These are phyloP conservation scores for Crithidia mellificae DNA, from an alignment of 208 protist genomes.

Conservation along the genomic window DNA sequence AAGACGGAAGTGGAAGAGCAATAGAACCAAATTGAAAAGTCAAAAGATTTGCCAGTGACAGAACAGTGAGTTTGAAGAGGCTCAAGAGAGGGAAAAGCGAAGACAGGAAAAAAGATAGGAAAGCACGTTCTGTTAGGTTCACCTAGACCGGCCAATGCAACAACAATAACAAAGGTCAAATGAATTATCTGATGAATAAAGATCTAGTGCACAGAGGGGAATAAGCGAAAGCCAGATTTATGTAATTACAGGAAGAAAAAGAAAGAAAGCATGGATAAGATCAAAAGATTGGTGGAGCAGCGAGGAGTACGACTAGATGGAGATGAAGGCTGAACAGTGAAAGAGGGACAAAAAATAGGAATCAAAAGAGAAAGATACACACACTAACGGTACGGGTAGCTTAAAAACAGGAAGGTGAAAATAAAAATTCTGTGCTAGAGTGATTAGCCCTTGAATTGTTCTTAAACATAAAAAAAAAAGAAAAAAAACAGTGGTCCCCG, in stretches of 20 bases:
- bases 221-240: constrained; percentile 8
- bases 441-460: background rate
- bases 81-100: background rate
- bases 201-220: constrained; percentile 1
- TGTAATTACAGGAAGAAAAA: background rate
- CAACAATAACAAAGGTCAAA: background rate
- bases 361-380: background rate
- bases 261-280: background rate
- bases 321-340: background rate
- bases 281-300: background rate
- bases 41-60: background rate
- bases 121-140: background rate
- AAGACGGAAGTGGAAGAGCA: background rate
- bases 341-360: background rate
- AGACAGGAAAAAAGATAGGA: background rate
- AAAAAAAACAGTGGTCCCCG: too few species aligned
- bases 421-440: background rate
- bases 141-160: background rate
- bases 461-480: too few species aligned
- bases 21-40: background rate
- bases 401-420: background rate
- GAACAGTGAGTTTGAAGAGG: background rate
- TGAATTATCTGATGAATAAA: constrained; percentile 2
- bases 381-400: background rate
- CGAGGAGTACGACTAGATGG: background rate